Evolutionary conservation across 768 basidiomycete genomes (phyloP), one percentile per base, ranked within the genome.

Genomic region (Porphyrellus cyaneotinctus): DNA sequence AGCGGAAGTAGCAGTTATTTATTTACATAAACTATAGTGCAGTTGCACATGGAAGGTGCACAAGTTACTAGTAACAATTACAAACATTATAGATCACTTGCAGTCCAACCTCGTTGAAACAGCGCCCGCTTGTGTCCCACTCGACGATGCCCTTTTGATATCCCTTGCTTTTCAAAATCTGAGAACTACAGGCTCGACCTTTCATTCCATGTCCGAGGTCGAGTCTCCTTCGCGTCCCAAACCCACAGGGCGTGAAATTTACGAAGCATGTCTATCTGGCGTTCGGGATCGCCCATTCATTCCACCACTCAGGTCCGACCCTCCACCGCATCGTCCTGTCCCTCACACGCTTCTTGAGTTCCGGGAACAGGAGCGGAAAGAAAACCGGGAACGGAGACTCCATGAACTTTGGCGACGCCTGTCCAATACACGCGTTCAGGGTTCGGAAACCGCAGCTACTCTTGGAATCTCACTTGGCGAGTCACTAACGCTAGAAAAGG

Each of bases 371-470:
- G 91, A 94, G 70, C 86, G 87, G 32, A 70, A 72, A 57, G 81
- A 79, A 54, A 72, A 74, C 56, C 74, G 89, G 33, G 83, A 85
- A 64, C 73, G 72, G 44, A 78, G 82, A 44, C 67, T 91, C 47
- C 75, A 77, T 49, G 77, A 76, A 42, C 67, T 91, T 28, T 92
- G 88, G 86, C 71, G 74, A 48, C 77, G 76, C 46, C 75, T 91
- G 32, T 74, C 77, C 35, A 64, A 56, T 52, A 61, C 70, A 43
- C 64, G 59, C 43, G 50, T 54, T 44, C 61, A 61, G 47, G 64
- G 58, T 47, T 50, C 69, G 53, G 47, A 66, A 41, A 36, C 60
- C 48, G 61, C 56, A 56, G 65, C 46, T 31, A 57, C 54, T 22
- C 56, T 53, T 20, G 53, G 49, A 33, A 46, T 47, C 53, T 38